Percentiles rank a stretch among this genome's conserved stretches.
These are phyloP conservation scores for Termitomyces sp. DNA, from an alignment of 768 basidiomycete genomes.

Conservation along the genomic window DNA sequence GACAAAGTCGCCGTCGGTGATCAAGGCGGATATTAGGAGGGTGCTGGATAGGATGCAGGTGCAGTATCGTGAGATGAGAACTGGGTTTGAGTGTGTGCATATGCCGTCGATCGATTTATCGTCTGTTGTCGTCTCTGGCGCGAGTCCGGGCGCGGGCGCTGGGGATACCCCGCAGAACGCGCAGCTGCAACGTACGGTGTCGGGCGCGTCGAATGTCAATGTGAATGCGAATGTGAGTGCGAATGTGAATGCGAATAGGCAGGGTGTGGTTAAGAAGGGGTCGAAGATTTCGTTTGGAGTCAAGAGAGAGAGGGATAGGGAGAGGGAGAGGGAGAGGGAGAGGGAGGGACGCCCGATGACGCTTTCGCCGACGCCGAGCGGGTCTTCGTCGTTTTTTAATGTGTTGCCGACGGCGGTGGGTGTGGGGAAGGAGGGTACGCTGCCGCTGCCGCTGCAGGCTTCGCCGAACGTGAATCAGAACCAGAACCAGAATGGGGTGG, in stretches of 20 bases:
- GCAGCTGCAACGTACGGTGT: constrained; percentile 41
- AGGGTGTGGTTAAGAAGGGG: constrained; percentile 63
- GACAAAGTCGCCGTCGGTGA: constrained; percentile 73
- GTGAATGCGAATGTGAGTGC: constrained; percentile 23
- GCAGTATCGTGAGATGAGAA: constrained; percentile 84
- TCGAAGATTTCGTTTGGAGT: constrained; percentile 76
- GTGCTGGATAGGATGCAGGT: constrained; percentile 95
- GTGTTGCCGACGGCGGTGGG: constrained; percentile 40
- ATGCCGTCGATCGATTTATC: constrained; percentile 89
- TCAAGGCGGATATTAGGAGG: constrained; percentile 79
- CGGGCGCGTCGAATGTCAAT: constrained; percentile 22
- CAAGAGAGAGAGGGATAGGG: constrained; percentile 44
- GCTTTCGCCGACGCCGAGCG: constrained; percentile 62
- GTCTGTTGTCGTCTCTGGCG: constrained; percentile 43
- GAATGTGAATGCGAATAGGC: constrained; percentile 9
- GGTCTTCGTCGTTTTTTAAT: constrained; percentile 85
- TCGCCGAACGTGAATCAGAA: constrained; percentile 15
- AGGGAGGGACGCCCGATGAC: constrained; percentile 34
- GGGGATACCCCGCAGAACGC: constrained; percentile 22
- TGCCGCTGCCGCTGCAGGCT: neutral
- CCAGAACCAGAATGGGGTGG: constrained; percentile 24
- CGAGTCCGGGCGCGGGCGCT: neutral
- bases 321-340: constrained; percentile 8
- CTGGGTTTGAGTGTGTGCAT: constrained; percentile 96
- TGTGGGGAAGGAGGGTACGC: constrained; percentile 11